These are phyloP conservation scores for Lachancea meyersii DNA, from an alignment of 805 yeast genomes.

Conservation along the genomic window DNA sequence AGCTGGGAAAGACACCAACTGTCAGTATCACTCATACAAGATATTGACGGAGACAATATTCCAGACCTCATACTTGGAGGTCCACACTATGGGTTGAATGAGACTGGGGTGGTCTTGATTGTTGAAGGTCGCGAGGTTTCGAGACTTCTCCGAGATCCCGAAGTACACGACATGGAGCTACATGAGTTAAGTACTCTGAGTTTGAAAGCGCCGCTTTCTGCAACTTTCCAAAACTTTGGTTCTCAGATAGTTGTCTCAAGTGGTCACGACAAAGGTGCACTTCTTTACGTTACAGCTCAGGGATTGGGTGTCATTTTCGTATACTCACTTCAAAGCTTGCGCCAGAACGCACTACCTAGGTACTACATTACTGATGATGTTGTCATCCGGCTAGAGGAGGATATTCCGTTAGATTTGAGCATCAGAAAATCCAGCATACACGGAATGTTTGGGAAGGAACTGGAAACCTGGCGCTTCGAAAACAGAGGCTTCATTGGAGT, in stretches of 20 bases:
- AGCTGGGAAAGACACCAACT: slow-evolving; percentile 18
- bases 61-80: slow-evolving; percentile 43
- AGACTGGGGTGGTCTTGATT: slow-evolving; percentile 17
- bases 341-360: slow-evolving; percentile 13
- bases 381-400: slow-evolving; percentile 11
- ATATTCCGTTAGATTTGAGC: slow-evolving; percentile 8
- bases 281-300: slow-evolving; percentile 20
- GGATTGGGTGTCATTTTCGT: slow-evolving; percentile 19
- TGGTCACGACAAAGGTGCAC: slow-evolving; percentile 2
- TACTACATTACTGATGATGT: slow-evolving; percentile 12
- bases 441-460: slow-evolving; percentile 22
- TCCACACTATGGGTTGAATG: slow-evolving; percentile 35
- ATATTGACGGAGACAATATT: slow-evolving; percentile 35
- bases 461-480: slow-evolving; percentile 12
- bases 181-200: slow-evolving; percentile 8
- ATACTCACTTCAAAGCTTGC: slow-evolving; percentile 10
- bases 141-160: slow-evolving; percentile 17
- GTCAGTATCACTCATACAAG: slow-evolving; percentile 35
- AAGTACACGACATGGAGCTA: slow-evolving; percentile 6
- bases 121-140: slow-evolving; percentile 15
- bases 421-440: slow-evolving; percentile 15
- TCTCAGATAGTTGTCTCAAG: slow-evolving; percentile 13
- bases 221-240: slow-evolving; percentile 22
- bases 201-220: slow-evolving; percentile 14
- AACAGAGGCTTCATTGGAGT: slow-evolving; percentile 17